These are phyloP conservation scores for Chlorella sp. DNA, from an alignment of 139 green algal genomes.

Conservation along the genomic window DNA sequence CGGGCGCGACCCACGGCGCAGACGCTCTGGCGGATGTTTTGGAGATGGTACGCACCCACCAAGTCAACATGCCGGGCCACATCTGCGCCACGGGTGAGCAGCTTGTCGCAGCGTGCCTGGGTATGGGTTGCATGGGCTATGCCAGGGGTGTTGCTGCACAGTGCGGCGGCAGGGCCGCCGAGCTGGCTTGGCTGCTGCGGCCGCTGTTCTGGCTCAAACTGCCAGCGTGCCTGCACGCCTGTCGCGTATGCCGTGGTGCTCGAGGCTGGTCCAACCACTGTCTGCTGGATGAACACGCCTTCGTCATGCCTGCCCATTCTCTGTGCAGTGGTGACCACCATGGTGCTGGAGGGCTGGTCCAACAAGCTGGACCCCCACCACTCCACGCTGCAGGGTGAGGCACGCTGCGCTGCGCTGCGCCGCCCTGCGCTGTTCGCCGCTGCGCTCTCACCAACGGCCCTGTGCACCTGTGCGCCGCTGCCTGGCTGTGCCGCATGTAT, in stretches of 20 bases:
- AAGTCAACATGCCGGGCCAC: conserved; percentile 83
- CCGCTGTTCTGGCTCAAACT: not conserved
- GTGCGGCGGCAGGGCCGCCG: too few relatives aligned
- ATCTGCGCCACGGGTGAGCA: conserved; percentile 74
- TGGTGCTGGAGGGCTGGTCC: conserved; percentile 91
- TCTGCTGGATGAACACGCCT: too few relatives aligned
- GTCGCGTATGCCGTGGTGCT: too few relatives aligned
- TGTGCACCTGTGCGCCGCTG: not conserved
- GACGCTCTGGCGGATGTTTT: conserved; percentile 78
- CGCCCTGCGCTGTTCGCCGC: too few relatives aligned
- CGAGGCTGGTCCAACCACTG: too few relatives aligned
- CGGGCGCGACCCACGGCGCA: conserved; percentile 54
- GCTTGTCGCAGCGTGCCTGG: not conserved
- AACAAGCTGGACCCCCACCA: conserved; percentile 53
- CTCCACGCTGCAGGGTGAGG: conserved; percentile 40
- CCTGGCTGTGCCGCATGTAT: not conserved
- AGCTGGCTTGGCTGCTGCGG: not conserved
- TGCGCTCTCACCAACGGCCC: not conserved
- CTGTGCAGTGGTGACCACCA: conserved; percentile 77
- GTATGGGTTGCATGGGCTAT: too few relatives aligned
- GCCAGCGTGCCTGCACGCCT: not conserved
- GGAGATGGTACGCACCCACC: conserved; percentile 80
- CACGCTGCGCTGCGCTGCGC: conserved; percentile 13
- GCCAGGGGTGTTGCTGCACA: too few relatives aligned
- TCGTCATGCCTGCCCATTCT: too few relatives aligned